Base-by-base conservation (phyloP, 768 basidiomycete genomes). In the Candolleomyces aberdarensis region DNA sequence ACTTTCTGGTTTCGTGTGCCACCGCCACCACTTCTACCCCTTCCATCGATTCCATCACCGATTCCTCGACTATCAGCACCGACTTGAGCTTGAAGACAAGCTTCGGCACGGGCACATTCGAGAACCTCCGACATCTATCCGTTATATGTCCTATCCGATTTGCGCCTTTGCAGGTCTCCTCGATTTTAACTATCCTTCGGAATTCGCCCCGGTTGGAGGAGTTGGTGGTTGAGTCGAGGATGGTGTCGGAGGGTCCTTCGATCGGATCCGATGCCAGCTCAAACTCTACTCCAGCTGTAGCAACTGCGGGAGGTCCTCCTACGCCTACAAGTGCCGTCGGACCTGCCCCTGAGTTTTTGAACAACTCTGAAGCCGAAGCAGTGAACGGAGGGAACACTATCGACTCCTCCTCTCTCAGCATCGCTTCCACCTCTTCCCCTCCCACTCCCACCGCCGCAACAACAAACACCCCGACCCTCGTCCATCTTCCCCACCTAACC, bases 161-260 rank as follows among this genome's bases (percentile, higher is more conserved):
- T 1, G n/a, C 59, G 19, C 73, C 73, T 7, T 19, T 74, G n/a
- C 52, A 62, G 4, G 58, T 66, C 7, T 49, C 58, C 7, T 57
- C 61, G n/a, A 61, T 72, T 50, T 22, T 69, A 17, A 62, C 63
- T 10, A 64, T 67, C 36, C 46, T 71, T 6, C 59, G 59, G 43
- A 48, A 51, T 26, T 58, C 71, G 5, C 67, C 68, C 0, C 17
- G 44, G 7, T 62, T 74, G 0, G 48, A 48, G 19, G 55, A 55
- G 15, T 60, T 74, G 3, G 40, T 65, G 9, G 58, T 75, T 56
- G 69, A 67, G 19, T 66, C 67, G 14, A 68, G 70, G n/a, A 61
- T 72, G 20, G 41, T 57, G 11, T 57, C 59, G 15, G 48, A 48
- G 2, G 40, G 26, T 3, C 26, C 22, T 56, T n/a, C 40, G 39